Evolutionary conservation across 208 protist genomes (phyloP), one percentile per base, ranked within the genome.

Genomic region (Leishmania guyanensis): DNA sequence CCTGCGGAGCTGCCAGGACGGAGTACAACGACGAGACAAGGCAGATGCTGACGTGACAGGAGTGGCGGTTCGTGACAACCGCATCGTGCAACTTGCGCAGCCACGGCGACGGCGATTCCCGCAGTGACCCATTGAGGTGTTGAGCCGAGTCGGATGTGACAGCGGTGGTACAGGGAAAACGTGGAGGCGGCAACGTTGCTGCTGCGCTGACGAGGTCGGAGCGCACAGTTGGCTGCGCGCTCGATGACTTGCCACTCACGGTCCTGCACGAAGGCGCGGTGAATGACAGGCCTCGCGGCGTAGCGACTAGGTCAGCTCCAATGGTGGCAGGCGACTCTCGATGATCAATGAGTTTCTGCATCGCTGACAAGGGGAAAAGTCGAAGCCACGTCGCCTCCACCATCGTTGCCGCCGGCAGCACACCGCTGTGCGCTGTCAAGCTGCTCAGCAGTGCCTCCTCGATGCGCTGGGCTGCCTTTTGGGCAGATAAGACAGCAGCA

Each of bases 311-410:
- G 33, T 62, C 50, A 26, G 68, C 29, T 73, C 33, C 3, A 29
- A 29, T 12, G 5, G 5, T 29, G 16, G 17, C 8, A 51, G 46
- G 53, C 0, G 43, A 73, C 69, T 73, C 69, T 73, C 10, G 46
- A 14, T 43, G 54, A 26, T n/a, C 68, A 17, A 75, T 50, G 10
- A 48, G 43, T 26, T 16, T 69, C 48, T 29, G 68, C 56, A 64
- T 17, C 36, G 9, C 53, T 29, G 71, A 75, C 26, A 85, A 53
- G 10, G 82, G 53, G 26, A 58, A 62, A 22, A 85, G 66, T 48
- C 82, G 60, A 29, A 85, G 82, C 82, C 77, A 85, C 77, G 54
- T 75, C 3, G 82, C 82, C 77, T 85, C 82, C 36, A 85, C 2
- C 20, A 85, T 36, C 29, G 82, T 76, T 20, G 33, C 39, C 4